Evolutionary conservation across 1,139 yeast species (phyloP).

Genomic region (Nakaseomyces glabratus): DNA sequence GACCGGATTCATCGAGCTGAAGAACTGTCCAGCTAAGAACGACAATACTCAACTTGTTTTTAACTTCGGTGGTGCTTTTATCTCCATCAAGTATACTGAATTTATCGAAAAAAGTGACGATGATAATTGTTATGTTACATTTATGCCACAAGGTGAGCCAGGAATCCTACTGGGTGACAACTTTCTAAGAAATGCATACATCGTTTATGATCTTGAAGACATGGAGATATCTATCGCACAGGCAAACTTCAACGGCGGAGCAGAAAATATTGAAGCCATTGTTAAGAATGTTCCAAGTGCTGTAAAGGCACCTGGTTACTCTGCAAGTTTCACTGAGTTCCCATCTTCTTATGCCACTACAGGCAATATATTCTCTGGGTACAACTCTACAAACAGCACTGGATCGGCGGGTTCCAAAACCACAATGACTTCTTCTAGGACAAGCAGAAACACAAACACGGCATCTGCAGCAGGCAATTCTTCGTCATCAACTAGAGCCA

Average conservation of each 20-base stretch:
- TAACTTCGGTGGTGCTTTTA: conserved; percentile 44
- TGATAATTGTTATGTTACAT: conserved; percentile 32
- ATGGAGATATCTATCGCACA: conserved; percentile 60
- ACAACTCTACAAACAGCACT: background rate
- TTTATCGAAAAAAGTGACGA: conserved; percentile 27
- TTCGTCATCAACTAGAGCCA: background rate
- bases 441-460: background rate
- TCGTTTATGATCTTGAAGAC: conserved; percentile 67
- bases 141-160: conserved; percentile 28
- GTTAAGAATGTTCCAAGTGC: conserved; percentile 40
- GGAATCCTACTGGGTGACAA: conserved; percentile 55
- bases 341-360: conserved; percentile 5
- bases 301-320: conserved; percentile 33
- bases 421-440: background rate
- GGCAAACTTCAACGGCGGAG: conserved; percentile 34
- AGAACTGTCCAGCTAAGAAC: conserved; percentile 24
- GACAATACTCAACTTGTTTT: conserved; percentile 31
- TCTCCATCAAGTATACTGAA: conserved; percentile 40
- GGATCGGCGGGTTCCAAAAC: background rate
- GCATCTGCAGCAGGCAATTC: background rate
- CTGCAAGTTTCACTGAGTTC: conserved; percentile 31
- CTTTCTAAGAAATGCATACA: conserved; percentile 61
- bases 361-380: conserved; percentile 1
- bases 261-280: conserved; percentile 39
- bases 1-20: conserved; percentile 16